phyloP scores from a whole-genome alignment of 2,329 filamentous ascomycete genomes.

The Pseudogymnoascus sp. region DNA sequence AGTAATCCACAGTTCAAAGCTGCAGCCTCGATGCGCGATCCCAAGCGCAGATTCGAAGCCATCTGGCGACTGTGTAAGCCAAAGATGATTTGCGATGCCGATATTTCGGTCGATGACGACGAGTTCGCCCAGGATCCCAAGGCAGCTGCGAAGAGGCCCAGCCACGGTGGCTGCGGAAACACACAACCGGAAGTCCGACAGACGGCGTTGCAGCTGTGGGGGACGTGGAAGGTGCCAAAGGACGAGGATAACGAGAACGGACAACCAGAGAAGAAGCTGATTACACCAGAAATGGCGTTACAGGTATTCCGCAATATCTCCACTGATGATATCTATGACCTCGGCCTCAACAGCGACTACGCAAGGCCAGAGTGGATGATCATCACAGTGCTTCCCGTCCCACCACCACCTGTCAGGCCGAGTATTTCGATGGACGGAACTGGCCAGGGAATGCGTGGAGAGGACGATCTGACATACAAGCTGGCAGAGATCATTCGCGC shows the following conservation, averaged over 20 bases:
- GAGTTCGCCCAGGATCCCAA: conserved; percentile 53
- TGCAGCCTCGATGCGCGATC: conserved; percentile 78
- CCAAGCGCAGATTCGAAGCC: conserved; percentile 86
- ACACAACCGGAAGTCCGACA: conserved; percentile 80
- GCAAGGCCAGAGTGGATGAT: conserved; percentile 98
- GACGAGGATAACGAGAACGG: conserved; percentile 60
- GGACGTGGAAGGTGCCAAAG: conserved; percentile 62
- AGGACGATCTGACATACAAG: conserved; percentile 99
- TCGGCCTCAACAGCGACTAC: conserved; percentile 91
- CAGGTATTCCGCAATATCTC: conserved; percentile 80
- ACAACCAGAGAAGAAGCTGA: conserved; percentile 67
- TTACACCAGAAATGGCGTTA: conserved; percentile 77
- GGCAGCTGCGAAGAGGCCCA: conserved; percentile 43
- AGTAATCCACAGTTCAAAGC: conserved; percentile 74
- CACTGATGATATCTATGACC: conserved; percentile 70
- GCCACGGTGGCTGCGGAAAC: conserved; percentile 90
- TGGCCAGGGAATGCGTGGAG: conserved; percentile 82
- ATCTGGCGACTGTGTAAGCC: conserved; percentile 91
- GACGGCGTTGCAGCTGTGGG: conserved; percentile 75
- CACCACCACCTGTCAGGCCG: conserved; percentile 87
- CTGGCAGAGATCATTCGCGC: conserved; percentile 96
- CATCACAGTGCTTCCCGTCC: conserved; percentile 86
- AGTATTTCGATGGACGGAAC: conserved; percentile 97
- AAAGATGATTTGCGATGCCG: conserved; percentile 75
- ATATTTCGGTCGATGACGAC: conserved; percentile 58